Evolutionary conservation across 2,329 filamentous ascomycete genomes (phyloP).

Genomic region (Tolypocladium sp.): DNA sequence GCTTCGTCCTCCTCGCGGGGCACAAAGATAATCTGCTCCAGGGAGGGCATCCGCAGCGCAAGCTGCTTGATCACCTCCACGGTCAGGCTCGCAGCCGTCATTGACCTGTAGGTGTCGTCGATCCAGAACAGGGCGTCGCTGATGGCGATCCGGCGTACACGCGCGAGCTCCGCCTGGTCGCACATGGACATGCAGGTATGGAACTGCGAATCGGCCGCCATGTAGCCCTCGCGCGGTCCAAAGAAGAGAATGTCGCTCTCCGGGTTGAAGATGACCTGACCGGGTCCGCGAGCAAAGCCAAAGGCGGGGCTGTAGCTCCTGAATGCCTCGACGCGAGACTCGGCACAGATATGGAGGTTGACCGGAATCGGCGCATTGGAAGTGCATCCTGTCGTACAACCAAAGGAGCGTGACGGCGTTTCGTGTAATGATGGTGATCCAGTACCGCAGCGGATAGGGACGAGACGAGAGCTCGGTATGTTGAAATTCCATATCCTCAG

Average conservation of each 20-base stretch:
- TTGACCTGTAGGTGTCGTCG: slow-evolving; percentile 23
- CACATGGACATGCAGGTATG: slow-evolving; percentile 33
- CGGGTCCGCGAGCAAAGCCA: slow-evolving; percentile 29
- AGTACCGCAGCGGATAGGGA: slow-evolving; percentile 31
- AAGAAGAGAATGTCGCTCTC: slow-evolving; percentile 37
- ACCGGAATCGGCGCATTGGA: slow-evolving; percentile 31
- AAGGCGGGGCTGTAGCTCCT: slow-evolving; percentile 31
- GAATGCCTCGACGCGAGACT: slow-evolving; percentile 35
- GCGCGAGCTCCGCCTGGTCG: slow-evolving; percentile 27
- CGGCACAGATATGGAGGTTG: slow-evolving; percentile 35
- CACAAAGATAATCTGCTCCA: slow-evolving; percentile 35
- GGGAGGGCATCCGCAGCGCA: slow-evolving; percentile 24
- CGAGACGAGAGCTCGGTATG: slow-evolving; percentile 31
- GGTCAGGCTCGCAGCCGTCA: slow-evolving; percentile 28
- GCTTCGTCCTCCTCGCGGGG: slow-evolving; percentile 25
- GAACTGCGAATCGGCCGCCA: slow-evolving; percentile 35
- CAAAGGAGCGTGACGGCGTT: neutral
- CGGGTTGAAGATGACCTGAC: slow-evolving; percentile 32
- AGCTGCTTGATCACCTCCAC: slow-evolving; percentile 30
- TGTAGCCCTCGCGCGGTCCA: slow-evolving; percentile 32
- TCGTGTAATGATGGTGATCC: slow-evolving; percentile 15
- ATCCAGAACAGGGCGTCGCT: slow-evolving; percentile 34
- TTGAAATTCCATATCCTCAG: slow-evolving; percentile 38
- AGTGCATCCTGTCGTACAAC: slow-evolving; percentile 24
- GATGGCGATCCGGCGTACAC: slow-evolving; percentile 33